These are phyloP conservation scores for Stramenopiles sp. DNA, from an alignment of 352 stramenopile species.

Conservation along the genomic window DNA sequence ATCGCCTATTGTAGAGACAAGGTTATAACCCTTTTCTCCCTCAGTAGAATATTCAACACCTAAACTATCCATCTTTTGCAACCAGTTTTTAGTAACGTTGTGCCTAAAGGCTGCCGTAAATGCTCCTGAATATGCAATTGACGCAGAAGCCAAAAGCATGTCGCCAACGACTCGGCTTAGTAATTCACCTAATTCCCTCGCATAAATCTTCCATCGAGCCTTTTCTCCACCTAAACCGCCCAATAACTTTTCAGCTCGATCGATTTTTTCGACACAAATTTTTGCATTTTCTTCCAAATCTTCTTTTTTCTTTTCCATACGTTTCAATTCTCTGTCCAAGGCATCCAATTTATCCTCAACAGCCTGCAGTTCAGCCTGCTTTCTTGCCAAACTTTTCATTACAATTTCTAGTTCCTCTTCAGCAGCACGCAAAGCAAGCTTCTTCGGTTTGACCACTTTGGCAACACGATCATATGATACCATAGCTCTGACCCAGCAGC, in stretches of 20 bases:
- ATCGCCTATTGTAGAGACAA: conserved; percentile 56
- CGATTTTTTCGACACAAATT: conserved; percentile 60
- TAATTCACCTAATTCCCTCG: conserved; percentile 44
- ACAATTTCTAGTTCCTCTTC: conserved; percentile 44
- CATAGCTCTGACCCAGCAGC: conserved; percentile 60
- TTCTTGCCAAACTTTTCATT: conserved; percentile 54
- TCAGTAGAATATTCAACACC: conserved; percentile 29
- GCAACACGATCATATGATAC: conserved; percentile 60
- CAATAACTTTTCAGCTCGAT: conserved; percentile 59
- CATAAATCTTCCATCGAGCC: conserved; percentile 51
- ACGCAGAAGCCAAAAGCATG: conserved; percentile 53
- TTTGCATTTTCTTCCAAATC: conserved; percentile 60
- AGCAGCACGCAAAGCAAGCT: conserved; percentile 35
- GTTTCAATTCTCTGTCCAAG: conserved; percentile 56
- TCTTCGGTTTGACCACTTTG: conserved; percentile 50
- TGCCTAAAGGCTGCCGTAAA: conserved; percentile 63
- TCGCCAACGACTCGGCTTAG: conserved; percentile 54
- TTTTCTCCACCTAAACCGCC: conserved; percentile 54
- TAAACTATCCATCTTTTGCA: neutral
- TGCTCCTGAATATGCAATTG: conserved; percentile 56
- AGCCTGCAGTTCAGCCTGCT: conserved; percentile 45
- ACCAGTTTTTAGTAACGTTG: conserved; percentile 26
- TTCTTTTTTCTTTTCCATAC: conserved; percentile 63
- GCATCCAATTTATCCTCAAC: conserved; percentile 55
- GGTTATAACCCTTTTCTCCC: conserved; percentile 50